These are phyloP conservation scores for Solanum paucissectum DNA, from an alignment of 257 asterid species.

Conservation along the genomic window DNA sequence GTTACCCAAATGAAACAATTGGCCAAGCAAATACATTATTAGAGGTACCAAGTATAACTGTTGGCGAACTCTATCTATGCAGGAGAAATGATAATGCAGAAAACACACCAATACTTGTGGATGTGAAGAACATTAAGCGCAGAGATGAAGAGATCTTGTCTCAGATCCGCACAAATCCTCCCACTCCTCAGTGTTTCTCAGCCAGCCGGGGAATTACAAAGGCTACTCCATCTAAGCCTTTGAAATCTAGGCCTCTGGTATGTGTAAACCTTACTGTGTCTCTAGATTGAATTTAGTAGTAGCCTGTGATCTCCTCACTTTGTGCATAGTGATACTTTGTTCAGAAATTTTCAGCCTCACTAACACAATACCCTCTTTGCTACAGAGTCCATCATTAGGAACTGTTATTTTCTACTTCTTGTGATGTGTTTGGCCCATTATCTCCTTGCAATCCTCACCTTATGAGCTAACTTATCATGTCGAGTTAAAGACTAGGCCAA, in stretches of 20 bases:
- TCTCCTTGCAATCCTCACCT: neutral
- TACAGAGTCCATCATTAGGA: neutral
- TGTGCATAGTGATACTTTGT: neutral
- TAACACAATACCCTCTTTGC: neutral
- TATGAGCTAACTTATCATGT: neutral
- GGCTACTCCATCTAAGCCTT: conserved; percentile 29
- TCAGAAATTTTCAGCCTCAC: neutral
- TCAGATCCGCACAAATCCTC: conserved; percentile 78
- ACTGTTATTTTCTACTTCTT: neutral
- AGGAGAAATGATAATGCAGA: conserved; percentile 65
- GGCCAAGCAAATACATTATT: neutral
- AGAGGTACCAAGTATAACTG: neutral
- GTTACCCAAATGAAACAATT: neutral
- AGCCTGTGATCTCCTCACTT: neutral
- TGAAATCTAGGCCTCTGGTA: conserved; percentile 47
- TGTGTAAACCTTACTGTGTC: neutral
- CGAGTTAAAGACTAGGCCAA: neutral
- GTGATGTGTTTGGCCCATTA: neutral
- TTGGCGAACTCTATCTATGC: conserved; percentile 4
- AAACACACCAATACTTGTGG: conserved; percentile 58
- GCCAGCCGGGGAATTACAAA: conserved; percentile 26
- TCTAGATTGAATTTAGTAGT: neutral
- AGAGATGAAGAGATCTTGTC: conserved; percentile 21
- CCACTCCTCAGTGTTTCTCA: conserved; percentile 94
- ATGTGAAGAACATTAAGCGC: conserved; percentile 39